Percentiles rank a stretch among this genome's conserved stretches.
These are phyloP conservation scores for Coprinopsis marcescibilis DNA, from an alignment of 768 basidiomycete genomes.

Conservation along the genomic window DNA sequence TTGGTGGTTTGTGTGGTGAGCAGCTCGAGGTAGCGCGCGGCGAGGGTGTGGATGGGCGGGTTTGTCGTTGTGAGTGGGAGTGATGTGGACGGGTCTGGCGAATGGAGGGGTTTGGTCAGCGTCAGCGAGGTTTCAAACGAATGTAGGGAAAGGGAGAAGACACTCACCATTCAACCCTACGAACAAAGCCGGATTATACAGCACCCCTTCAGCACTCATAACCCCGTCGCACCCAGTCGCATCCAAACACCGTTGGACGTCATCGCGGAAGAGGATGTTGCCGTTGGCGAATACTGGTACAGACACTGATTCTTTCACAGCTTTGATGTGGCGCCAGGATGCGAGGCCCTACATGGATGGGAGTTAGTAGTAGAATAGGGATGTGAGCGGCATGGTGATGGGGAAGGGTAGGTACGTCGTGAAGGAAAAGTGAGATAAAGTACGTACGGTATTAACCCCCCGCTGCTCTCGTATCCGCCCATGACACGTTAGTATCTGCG, in stretches of 20 bases:
- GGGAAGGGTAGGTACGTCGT: conserved; percentile 1
- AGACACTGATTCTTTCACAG: conserved; percentile 84
- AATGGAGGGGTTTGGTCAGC: not conserved
- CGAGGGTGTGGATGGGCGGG: conserved; percentile 47
- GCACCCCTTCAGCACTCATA: conserved; percentile 92
- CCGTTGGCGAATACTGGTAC: conserved; percentile 98
- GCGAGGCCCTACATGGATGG: conserved; percentile 62
- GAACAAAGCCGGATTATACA: conserved; percentile 90
- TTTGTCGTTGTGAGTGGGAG: conserved; percentile 10
- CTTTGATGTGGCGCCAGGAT: conserved; percentile 84
- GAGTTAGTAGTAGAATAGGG: not conserved
- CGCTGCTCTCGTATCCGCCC: conserved; percentile 90
- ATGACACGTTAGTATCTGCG: conserved; percentile 92
- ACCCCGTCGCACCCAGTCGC: conserved; percentile 88
- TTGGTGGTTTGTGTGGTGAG: conserved; percentile 64
- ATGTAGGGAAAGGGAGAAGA: conserved; percentile 16
- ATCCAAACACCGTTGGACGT: conserved; percentile 72
- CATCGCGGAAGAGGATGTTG: conserved; percentile 84
- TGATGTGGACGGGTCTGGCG: conserved; percentile 7
- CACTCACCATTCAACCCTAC: conserved; percentile 16
- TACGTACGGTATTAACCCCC: conserved; percentile 66
- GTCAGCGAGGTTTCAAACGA: not conserved
- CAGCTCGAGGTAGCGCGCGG: conserved; percentile 82
- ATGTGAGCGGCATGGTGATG: not conserved
- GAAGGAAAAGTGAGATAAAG: not conserved